Percentiles rank a stretch among this genome's conserved stretches.
Evolutionary conservation across 768 basidiomycete genomes (phyloP).

Genomic region (Kwoniella sp.): DNA sequence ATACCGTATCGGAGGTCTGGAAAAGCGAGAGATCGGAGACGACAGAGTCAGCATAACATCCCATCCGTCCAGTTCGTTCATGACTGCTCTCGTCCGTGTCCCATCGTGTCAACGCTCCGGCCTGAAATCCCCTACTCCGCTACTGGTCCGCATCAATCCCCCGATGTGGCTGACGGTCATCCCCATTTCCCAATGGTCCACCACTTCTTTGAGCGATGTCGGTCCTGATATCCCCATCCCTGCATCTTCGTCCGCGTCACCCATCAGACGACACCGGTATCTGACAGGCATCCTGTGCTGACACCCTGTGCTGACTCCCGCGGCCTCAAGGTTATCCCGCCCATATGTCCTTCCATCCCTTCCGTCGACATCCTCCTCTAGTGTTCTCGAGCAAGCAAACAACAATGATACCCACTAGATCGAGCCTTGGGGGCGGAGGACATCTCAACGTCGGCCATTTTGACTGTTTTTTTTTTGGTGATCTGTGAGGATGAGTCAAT

Average conservation of each 20-base stretch:
- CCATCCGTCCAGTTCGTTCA: no score
- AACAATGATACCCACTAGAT: constrained; percentile 44
- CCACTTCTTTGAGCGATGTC: no score
- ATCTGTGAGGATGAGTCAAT: background rate
- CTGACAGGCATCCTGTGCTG: no score
- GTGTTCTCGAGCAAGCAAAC: background rate
- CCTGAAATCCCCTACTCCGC: no score
- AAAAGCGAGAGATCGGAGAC: background rate
- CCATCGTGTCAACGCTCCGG: no score
- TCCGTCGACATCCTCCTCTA: constrained; percentile 6
- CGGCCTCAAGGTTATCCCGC: background rate
- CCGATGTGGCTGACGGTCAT: no score
- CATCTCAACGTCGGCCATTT: constrained; percentile 55
- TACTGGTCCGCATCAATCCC: no score
- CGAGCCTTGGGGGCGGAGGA: constrained; percentile 42
- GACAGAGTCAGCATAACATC: constrained; percentile 18
- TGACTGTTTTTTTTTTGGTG: constrained; percentile 29
- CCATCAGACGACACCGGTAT: background rate
- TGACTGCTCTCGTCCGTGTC: background rate
- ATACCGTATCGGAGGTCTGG: constrained; percentile 80
- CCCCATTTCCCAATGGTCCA: no score
- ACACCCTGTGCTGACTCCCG: no score
- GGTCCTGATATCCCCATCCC: no score
- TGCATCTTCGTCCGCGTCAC: no score
- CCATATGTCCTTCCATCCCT: background rate